Evolutionary conservation across 345 rosid genomes (phyloP).

Genomic region (Erodium maritimum): DNA sequence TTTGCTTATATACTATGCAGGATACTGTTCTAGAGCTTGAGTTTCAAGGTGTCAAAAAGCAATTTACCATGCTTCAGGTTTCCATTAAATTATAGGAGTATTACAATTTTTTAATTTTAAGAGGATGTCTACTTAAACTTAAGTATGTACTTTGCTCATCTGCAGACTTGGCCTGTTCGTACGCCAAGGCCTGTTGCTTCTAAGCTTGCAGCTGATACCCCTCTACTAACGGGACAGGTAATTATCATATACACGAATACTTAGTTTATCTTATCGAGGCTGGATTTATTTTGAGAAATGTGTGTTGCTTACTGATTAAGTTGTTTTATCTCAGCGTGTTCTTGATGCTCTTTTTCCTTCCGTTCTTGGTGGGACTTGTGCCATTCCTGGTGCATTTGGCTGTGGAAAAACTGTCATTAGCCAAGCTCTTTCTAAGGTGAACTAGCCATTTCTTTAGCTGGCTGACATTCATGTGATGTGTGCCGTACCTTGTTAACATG

Average conservation of each 20-base stretch:
- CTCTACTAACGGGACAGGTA: conserved; percentile 96
- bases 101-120: too few relatives aligned
- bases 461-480: background rate
- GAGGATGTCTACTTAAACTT: too few relatives aligned
- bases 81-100: conserved; percentile 5
- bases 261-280: background rate
- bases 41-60: conserved; percentile 92
- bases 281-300: background rate
- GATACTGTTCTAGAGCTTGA: conserved; percentile 96
- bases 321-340: conserved; percentile 59
- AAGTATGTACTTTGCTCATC: conserved; percentile 9
- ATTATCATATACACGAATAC: conserved; percentile 1
- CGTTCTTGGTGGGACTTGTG: conserved; percentile 99
- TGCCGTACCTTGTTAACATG: background rate
- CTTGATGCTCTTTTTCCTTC: conserved; percentile 99
- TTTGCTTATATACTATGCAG: conserved; percentile 22
- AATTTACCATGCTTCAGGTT: conserved; percentile 98
- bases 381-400: conserved; percentile 99
- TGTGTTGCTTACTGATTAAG: conserved; percentile 1
- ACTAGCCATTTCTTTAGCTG: background rate
- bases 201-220: conserved; percentile 99
- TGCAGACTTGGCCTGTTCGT: conserved; percentile 98
- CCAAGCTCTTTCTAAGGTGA: conserved; percentile 99
- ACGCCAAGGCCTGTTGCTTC: conserved; percentile 98
- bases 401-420: conserved; percentile 99